These are phyloP conservation scores for Pseudomicrostroma phylloplanum DNA, from an alignment of 1,284 basidiomycete genomes.

Conservation along the genomic window DNA sequence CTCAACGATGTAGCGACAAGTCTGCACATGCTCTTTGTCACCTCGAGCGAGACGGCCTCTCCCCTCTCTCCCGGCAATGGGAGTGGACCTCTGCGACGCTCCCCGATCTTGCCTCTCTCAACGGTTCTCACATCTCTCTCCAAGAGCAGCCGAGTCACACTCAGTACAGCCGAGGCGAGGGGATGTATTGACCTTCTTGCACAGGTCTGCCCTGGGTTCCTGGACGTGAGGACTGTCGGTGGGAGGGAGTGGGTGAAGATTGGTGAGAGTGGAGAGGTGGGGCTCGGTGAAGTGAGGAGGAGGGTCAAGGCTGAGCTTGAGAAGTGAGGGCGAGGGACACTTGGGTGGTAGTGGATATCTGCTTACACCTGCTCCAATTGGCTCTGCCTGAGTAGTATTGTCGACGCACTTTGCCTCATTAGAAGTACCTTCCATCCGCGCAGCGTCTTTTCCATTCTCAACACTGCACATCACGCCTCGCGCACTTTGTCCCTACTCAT, in stretches of 20 bases:
- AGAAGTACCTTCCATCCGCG: too few species aligned
- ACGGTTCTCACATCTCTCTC: constrained; percentile 23
- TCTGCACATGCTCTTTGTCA: constrained; percentile 33
- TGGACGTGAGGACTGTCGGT: constrained; percentile 19
- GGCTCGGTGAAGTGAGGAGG: constrained; percentile 13
- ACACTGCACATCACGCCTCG: too few species aligned
- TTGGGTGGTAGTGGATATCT: not conserved
- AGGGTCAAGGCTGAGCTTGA: constrained; percentile 13
- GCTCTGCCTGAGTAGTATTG: too few species aligned
- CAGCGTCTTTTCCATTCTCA: too few species aligned
- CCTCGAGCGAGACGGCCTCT: not conserved
- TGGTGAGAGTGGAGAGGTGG: constrained; percentile 5
- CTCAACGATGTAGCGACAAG: constrained; percentile 29
- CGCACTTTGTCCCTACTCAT: too few species aligned
- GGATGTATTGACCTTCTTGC: constrained; percentile 20
- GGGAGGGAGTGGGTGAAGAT: constrained; percentile 11
- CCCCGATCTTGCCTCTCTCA: constrained; percentile 24
- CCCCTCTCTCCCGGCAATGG: not conserved
- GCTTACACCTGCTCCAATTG: too few species aligned
- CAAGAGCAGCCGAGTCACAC: constrained; percentile 25
- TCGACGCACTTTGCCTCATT: too few species aligned
- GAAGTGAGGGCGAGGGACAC: not conserved
- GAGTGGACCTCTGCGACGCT: not conserved
- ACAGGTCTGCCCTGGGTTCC: constrained; percentile 28
- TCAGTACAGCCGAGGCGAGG: constrained; percentile 27